Base-by-base conservation (phyloP, 306 rosid genomes). In the Vachellia pachyceras region DNA sequence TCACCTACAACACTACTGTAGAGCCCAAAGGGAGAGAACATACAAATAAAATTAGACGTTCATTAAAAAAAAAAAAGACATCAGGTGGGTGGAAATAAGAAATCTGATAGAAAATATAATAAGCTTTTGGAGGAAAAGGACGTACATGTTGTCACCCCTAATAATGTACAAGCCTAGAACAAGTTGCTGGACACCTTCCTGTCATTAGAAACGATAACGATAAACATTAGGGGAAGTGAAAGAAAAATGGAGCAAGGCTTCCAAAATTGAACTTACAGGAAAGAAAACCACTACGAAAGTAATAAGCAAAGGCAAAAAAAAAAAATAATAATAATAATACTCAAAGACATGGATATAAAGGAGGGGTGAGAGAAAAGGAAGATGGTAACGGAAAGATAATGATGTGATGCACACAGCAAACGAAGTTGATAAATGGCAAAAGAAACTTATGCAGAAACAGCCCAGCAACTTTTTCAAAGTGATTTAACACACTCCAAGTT, bases 1-100 rank as follows among this genome's bases (percentile, higher is more conserved):
- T 95, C 99, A 78, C 98, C 99, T 29, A 95, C 98, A 82, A 95
- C 89, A 78, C 99, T 90, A 90, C 98, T 95, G 98, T 89, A 91
- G 39, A 81, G 45, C 61, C 57, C 78, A 82, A 79, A 54, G 29
- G n/a, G 8, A 23, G 76, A 23, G 76, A 37, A 33, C 81, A 76
- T 20, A 46, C 12, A 12, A 1, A 13, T 45, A 23, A 39, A 2
- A 20, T 70, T 45, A 39, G 17, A 6, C 42, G 66, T 33, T 13
- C 36, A 22, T 63, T 29, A 29, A 29, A 72, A 44, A n/a, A n/a
- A n/a, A n/a, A n/a, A 23, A 23, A 45, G 5, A 22, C 9, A 6
- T 9, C 39, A 55, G 65, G 54, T 5, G 45, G 54, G 79, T 10
- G 22, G 70, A 66, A 82, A n/a, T 5, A 35, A 45, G 42, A 76